Base-by-base conservation (phyloP, 495 filamentous ascomycete species). In the Neurospora tetraspora region DNA sequence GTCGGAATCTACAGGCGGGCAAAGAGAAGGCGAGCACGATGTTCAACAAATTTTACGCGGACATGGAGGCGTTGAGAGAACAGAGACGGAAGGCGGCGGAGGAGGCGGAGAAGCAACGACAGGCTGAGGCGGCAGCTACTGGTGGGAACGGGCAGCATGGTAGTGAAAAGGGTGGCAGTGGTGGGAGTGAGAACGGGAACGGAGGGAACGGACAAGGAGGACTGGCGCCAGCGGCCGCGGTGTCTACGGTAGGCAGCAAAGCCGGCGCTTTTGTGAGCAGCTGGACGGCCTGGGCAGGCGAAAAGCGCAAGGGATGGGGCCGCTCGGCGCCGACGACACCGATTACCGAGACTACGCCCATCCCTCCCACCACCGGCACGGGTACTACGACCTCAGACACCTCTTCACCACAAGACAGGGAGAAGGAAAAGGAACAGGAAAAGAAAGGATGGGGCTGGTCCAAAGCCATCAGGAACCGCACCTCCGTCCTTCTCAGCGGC, bases 251-350 rank as follows among this genome's bases (percentile, higher is more conserved):
- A 1, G 83, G 91, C 11, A 87, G 90, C 74, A 91, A 90, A 74
- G 95, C 95, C 11, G 88, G 93, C 20, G 91, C 95, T 6, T 99
- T 97, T 76, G 85, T 99, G 68, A 94, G 91, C 69, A 96, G 93
- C 36, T 98, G 96, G 96, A 91, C 94, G n/a, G 83, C 89, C 3
- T 99, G 96, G 96, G 95, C 95, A 7, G 90, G 89, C 38, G 94
- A 99, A 82, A 97, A 96, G 82, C 85, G 91, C 68, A 93, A 91
- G 77, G 86, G 88, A 9, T 88, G 88, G 85, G 85, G 83, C 68
- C 78, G 84, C 9, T 73, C 81, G 34, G 81, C 74, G 16, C n/a
- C 27, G 10, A 65, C 70, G 43, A 68, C 70, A 39, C 53, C 53
- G 12, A 36, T 65, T 34, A 34, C 53, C 27, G 53, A 65, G 53